A percentile compares a stretch with the other conserved stretches of the same genome.
Conservation (phyloP, 352 stramenopile species). For the Globisporangium paroecandrum region DNA sequence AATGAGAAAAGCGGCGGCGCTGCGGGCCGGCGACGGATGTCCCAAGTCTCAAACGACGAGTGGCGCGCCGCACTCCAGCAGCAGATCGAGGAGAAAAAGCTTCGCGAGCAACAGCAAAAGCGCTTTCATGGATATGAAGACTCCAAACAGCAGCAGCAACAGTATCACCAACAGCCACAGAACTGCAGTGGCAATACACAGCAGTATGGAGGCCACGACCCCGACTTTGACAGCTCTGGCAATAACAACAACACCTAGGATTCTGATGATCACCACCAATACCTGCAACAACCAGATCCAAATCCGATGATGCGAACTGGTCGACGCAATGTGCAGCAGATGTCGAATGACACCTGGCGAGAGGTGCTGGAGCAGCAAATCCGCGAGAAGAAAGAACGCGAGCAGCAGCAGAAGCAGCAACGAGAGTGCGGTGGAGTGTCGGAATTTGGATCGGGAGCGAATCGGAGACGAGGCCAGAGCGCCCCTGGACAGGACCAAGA, state of each 20-base stretch:
- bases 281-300: not conserved
- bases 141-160: not conserved
- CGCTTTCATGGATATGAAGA: constrained; percentile 3
- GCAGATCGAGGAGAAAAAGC: constrained; percentile 34
- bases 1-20: constrained; percentile 2
- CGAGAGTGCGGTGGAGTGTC: not conserved
- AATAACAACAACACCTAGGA: not conserved
- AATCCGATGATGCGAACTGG: constrained; percentile 10
- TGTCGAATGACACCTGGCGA: constrained; percentile 39
- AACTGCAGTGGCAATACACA: no score
- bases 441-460: not conserved
- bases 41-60: constrained; percentile 31
- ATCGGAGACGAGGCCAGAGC: constrained; percentile 14
- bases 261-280: not conserved
- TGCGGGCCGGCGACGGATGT: constrained; percentile 20
- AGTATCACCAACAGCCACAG: not conserved
- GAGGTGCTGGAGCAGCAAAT: constrained; percentile 51
- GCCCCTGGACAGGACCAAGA: constrained; percentile 8
- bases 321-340: constrained; percentile 30
- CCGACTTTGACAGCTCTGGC: not conserved
- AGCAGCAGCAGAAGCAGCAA: constrained; percentile 9
- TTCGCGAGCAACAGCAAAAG: constrained; percentile 16
- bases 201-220: not conserved
- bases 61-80: constrained; percentile 34
- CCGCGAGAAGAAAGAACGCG: constrained; percentile 32